Conservation (phyloP, 2,329 filamentous ascomycete genomes). For the Alternaria brassicae region DNA sequence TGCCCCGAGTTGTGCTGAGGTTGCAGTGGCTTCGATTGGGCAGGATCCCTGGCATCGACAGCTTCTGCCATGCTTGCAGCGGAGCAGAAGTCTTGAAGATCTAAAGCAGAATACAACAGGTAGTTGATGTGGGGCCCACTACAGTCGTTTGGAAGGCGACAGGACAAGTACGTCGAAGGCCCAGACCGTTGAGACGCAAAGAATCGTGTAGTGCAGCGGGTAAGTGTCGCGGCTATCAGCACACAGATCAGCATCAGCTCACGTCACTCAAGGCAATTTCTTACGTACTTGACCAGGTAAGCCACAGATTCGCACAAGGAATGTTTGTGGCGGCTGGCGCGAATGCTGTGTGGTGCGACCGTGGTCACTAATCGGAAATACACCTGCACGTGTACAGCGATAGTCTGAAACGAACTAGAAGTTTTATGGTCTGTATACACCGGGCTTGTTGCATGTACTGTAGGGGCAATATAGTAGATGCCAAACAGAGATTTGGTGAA, state of each 20-base stretch:
- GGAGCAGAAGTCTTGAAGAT: conserved; percentile 28
- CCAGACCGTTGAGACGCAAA: conserved; percentile 10
- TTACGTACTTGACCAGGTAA: conserved; percentile 2
- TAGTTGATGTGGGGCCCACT: conserved; percentile 1
- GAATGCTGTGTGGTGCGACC: background rate
- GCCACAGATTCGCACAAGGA: background rate
- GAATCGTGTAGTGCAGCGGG: background rate
- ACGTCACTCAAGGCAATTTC: background rate
- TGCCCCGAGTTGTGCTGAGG: background rate
- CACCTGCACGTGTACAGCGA: background rate
- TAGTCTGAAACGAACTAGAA: background rate
- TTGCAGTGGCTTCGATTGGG: conserved; percentile 10
- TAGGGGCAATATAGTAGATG: background rate
- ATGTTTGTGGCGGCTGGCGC: background rate
- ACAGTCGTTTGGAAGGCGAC: conserved; percentile 11
- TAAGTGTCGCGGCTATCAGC: background rate
- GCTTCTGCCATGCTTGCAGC: conserved; percentile 15
- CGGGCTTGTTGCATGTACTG: background rate
- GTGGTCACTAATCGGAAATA: background rate
- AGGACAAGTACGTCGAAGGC: conserved; percentile 1
- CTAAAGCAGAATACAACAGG: conserved; percentile 2
- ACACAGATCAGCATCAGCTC: background rate
- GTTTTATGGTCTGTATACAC: background rate
- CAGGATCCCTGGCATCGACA: background rate
- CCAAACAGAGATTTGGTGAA: conserved; percentile 2